Conservation (phyloP, 768 basidiomycete genomes). For the Phanerochaete carnosa region DNA sequence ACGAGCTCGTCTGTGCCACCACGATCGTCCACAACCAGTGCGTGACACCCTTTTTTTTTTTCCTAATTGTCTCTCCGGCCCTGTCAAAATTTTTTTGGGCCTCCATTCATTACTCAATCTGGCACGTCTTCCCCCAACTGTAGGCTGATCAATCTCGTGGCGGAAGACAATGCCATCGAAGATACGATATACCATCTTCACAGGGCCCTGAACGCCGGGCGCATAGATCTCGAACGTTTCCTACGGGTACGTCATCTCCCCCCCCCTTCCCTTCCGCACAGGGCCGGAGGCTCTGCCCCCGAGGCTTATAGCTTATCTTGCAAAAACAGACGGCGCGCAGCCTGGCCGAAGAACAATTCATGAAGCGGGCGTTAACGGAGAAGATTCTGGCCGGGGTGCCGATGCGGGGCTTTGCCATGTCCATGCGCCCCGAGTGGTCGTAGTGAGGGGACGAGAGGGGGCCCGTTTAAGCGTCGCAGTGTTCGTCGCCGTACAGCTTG, state of each 20-base stretch:
- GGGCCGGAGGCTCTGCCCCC: neutral
- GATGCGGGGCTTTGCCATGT: slow-evolving; percentile 31
- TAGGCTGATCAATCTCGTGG: slow-evolving; percentile 93
- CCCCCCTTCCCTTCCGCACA: neutral
- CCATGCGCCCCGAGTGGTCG: slow-evolving; percentile 12
- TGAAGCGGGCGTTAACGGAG: slow-evolving; percentile 92
- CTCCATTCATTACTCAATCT: neutral
- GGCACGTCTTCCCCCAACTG: slow-evolving; percentile 1
- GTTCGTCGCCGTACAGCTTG: too few species aligned
- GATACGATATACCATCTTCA: slow-evolving; percentile 98
- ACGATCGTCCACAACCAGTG: slow-evolving; percentile 98
- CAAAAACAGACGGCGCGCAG: slow-evolving; percentile 67
- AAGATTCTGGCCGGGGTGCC: slow-evolving; percentile 73
- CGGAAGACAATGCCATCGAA: slow-evolving; percentile 98
- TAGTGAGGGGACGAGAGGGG: too few species aligned
- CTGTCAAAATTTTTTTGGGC: slow-evolving; percentile 2
- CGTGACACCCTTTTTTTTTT: slow-evolving; percentile 29
- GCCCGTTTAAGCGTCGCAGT: too few species aligned
- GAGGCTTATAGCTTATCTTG: neutral
- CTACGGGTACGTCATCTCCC: slow-evolving; percentile 60
- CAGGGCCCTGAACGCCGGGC: slow-evolving; percentile 84
- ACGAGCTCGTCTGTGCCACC: slow-evolving; percentile 94
- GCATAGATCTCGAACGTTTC: slow-evolving; percentile 93
- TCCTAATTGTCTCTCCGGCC: neutral
- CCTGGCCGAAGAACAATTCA: slow-evolving; percentile 93